Percentiles rank a stretch among this genome's conserved stretches.
phyloP scores from a whole-genome alignment of 441 rosid species.

The Adansonia gregorii region DNA sequence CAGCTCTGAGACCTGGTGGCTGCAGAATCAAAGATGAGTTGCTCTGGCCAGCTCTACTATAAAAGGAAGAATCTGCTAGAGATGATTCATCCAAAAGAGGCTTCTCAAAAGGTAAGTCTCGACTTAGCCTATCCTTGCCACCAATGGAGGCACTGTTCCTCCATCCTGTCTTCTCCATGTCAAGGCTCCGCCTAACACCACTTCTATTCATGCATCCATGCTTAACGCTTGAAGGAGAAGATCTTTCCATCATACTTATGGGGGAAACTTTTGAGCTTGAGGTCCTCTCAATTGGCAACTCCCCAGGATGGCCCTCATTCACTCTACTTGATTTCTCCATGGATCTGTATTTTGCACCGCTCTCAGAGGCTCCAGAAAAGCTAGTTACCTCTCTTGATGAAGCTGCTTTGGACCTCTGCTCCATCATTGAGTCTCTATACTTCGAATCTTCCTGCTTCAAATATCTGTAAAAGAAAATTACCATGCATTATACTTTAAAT shows the following conservation, averaged over 20 bases:
- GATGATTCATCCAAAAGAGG: constrained; percentile 47
- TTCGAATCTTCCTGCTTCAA: constrained; percentile 55
- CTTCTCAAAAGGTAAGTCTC: constrained; percentile 57
- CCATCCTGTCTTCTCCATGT: constrained; percentile 72
- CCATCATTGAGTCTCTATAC: constrained; percentile 46
- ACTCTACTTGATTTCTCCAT: constrained; percentile 57
- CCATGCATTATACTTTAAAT: constrained; percentile 2
- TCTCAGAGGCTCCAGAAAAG: constrained; percentile 65
- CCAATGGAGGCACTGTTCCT: constrained; percentile 54
- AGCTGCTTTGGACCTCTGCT: constrained; percentile 62
- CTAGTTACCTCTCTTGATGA: constrained; percentile 60
- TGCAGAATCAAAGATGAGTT: constrained; percentile 65
- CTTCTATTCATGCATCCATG: constrained; percentile 64
- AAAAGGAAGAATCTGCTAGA: constrained; percentile 61
- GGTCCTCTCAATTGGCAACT: constrained; percentile 67
- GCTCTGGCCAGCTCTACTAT: constrained; percentile 59
- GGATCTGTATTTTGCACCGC: constrained; percentile 60
- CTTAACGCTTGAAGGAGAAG: constrained; percentile 76
- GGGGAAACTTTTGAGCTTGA: constrained; percentile 82
- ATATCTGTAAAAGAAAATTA: constrained; percentile 51
- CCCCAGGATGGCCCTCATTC: constrained; percentile 72
- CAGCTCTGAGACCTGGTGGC: constrained; percentile 63
- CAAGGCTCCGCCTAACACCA: constrained; percentile 66
- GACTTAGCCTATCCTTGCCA: constrained; percentile 51
- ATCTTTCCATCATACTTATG: constrained; percentile 64